Evolutionary conservation across 257 asterid species (phyloP).

Genomic region (Solanum lycopersicoides): DNA sequence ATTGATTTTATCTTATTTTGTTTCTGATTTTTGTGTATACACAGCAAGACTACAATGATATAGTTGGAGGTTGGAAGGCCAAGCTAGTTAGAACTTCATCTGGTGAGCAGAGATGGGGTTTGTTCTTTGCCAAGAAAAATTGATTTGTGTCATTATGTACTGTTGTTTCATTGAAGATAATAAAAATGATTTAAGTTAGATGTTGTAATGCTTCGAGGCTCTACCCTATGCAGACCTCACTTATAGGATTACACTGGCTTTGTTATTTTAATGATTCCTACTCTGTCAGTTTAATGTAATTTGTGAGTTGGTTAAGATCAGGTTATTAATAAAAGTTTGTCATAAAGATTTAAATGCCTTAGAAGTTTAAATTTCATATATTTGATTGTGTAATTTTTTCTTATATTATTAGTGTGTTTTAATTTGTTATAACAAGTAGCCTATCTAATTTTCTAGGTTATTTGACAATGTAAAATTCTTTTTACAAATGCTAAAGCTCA

Average conservation of each 20-base stretch:
- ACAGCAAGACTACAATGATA: slow-evolving; percentile 49
- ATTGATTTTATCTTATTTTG: neutral
- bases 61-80: slow-evolving; percentile 85
- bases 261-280: neutral
- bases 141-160: slow-evolving; percentile 6
- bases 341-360: neutral
- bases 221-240: neutral
- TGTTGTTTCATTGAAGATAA: neutral
- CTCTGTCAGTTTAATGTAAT: neutral
- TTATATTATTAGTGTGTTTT: neutral
- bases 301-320: neutral
- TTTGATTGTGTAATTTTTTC: neutral
- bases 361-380: neutral
- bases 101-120: slow-evolving; percentile 98
- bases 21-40: neutral
- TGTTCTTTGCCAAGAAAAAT: slow-evolving; percentile 68
- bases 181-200: neutral
- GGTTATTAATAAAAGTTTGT: neutral
- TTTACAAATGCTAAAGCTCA: neutral
- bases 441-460: neutral
- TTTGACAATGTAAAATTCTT: neutral
- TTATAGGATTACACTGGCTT: accelerated
- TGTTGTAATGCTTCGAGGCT: neutral
- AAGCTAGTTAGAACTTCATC: slow-evolving; percentile 62
- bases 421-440: neutral